A percentile compares a stretch with the other conserved stretches of the same genome.
These are phyloP conservation scores for Fraxinus baroniana DNA, from an alignment of 305 asterid species.

Conservation along the genomic window DNA sequence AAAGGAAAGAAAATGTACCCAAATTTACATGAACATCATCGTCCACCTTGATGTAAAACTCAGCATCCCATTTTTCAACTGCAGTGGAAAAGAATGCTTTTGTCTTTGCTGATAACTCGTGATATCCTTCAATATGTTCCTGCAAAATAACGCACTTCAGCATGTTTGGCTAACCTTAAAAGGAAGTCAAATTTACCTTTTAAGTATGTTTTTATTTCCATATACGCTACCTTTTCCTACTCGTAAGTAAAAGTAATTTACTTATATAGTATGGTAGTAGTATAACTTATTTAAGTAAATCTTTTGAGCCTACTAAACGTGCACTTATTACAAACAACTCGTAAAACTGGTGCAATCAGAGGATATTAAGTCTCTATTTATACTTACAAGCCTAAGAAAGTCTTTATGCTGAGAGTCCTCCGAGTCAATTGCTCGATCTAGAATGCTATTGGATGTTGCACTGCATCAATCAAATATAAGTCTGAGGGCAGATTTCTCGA, in stretches of 20 bases:
- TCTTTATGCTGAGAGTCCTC: slow-evolving; percentile 74
- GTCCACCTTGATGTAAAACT: slow-evolving; percentile 72
- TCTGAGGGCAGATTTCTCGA: background rate
- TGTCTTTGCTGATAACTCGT: slow-evolving; percentile 77
- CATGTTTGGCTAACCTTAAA: background rate
- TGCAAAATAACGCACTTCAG: slow-evolving; percentile 20
- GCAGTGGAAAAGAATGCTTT: slow-evolving; percentile 69
- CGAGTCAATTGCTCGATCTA: slow-evolving; percentile 71
- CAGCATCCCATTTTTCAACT: slow-evolving; percentile 72
- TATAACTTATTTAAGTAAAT: background rate
- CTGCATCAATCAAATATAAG: slow-evolving; percentile 32
- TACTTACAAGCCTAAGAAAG: slow-evolving; percentile 68
- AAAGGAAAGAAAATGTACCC: slow-evolving; percentile 37
- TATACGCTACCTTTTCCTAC: background rate
- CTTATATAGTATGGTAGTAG: background rate
- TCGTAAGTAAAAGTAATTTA: background rate
- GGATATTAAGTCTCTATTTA: background rate
- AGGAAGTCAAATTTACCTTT: background rate
- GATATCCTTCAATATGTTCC: slow-evolving; percentile 86
- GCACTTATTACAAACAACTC: background rate
- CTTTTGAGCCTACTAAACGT: background rate
- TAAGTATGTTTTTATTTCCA: background rate
- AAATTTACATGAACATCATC: slow-evolving; percentile 87
- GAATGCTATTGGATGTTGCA: slow-evolving; percentile 67
- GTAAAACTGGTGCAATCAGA: background rate